A percentile compares a stretch with the other conserved stretches of the same genome.
Evolutionary conservation across 768 basidiomycete genomes (phyloP).

Genomic region (Podaxis mareebaensis): DNA sequence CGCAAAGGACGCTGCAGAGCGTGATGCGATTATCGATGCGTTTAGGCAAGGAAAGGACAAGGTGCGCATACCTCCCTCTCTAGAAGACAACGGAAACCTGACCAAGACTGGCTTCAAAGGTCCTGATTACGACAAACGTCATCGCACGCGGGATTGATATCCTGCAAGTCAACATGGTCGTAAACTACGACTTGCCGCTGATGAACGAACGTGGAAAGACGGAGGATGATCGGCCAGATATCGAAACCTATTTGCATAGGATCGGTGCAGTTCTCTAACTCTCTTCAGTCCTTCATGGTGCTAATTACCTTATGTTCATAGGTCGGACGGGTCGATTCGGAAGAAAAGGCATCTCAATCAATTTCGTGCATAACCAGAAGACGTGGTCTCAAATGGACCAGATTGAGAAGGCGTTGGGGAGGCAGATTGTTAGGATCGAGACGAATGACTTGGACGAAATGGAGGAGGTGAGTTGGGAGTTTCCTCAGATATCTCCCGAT

Average conservation of each 20-base stretch:
- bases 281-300: neutral
- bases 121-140: constrained; percentile 97
- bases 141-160: constrained; percentile 99
- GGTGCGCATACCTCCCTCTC: constrained; percentile 38
- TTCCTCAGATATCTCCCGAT: neutral
- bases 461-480: constrained; percentile 69
- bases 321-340: constrained; percentile 98
- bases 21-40: constrained; percentile 89
- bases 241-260: constrained; percentile 97
- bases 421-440: constrained; percentile 81
- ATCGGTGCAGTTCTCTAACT: constrained; percentile 63
- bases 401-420: constrained; percentile 79
- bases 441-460: constrained; percentile 91
- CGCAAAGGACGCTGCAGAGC: constrained; percentile 85
- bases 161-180: constrained; percentile 99
- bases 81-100: neutral
- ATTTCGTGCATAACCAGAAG: constrained; percentile 90
- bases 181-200: constrained; percentile 95
- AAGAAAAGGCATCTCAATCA: constrained; percentile 94
- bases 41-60: constrained; percentile 97
- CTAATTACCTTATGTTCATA: constrained; percentile 29
- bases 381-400: constrained; percentile 90
- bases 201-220: constrained; percentile 67
- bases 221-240: constrained; percentile 70
- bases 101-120: constrained; percentile 27